phyloP scores from a whole-genome alignment of 169 alveolate species.

The Plasmodium billcollinsi region DNA sequence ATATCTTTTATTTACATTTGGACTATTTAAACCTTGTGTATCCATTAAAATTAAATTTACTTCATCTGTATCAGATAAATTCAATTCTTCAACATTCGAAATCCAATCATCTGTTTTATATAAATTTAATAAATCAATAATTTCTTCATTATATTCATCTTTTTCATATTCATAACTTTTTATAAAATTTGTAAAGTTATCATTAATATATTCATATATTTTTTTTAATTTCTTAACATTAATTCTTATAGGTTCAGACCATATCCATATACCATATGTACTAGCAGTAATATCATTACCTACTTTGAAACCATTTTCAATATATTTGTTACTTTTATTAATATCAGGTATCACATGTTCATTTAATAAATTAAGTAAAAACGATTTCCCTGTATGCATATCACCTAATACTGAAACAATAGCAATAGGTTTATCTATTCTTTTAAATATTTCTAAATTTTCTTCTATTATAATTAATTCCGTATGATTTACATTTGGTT shows the following conservation, averaged over 20 bases:
- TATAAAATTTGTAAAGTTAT: conserved; percentile 38
- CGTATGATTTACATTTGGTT: conserved; percentile 83
- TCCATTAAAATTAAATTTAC: conserved; percentile 85
- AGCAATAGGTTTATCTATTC: conserved; percentile 85
- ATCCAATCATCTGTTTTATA: conserved; percentile 73
- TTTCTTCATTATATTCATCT: conserved; percentile 77
- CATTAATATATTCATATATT: conserved; percentile 64
- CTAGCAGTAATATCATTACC: conserved; percentile 80
- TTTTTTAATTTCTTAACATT: conserved; percentile 57
- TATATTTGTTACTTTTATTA: conserved; percentile 54
- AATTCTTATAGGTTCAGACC: conserved; percentile 83
- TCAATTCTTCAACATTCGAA: conserved; percentile 36
- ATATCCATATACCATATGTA: conserved; percentile 87
- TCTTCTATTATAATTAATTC: conserved; percentile 82
- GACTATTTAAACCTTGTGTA: conserved; percentile 85
- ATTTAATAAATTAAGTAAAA: conserved; percentile 81
- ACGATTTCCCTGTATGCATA: conserved; percentile 87
- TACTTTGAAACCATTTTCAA: conserved; percentile 79
- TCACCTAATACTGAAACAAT: conserved; percentile 87
- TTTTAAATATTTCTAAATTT: conserved; percentile 77
- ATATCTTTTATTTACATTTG: conserved; percentile 79
- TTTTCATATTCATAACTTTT: conserved; percentile 76
- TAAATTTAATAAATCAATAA: conserved; percentile 57
- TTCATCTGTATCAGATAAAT: conserved; percentile 49
- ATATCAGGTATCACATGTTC: conserved; percentile 79